Conservation (phyloP, 2,329 filamentous ascomycete species). For the Fusarium buxicola region DNA sequence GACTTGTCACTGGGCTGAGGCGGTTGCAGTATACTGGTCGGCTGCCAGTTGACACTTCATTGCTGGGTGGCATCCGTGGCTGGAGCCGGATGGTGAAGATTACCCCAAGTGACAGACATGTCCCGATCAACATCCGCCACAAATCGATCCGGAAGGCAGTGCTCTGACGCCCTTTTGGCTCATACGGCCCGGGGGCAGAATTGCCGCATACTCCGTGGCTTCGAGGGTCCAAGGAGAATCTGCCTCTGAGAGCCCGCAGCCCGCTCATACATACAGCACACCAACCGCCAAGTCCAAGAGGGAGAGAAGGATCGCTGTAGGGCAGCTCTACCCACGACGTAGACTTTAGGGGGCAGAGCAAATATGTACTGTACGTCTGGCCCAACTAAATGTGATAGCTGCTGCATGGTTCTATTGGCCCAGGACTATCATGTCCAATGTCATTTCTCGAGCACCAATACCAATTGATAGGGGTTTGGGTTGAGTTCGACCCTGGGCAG, state of each 20-base stretch:
- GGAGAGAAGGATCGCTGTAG: neutral
- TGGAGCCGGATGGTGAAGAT: neutral
- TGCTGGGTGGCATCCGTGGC: neutral
- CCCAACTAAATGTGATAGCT: conserved; percentile 13
- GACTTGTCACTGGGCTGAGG: neutral
- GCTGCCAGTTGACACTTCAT: neutral
- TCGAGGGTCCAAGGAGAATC: neutral
- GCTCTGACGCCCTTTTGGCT: no score
- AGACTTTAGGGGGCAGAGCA: neutral
- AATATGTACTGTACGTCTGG: conserved; percentile 1
- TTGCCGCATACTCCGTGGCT: neutral
- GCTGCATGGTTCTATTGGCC: conserved; percentile 28
- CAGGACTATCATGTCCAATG: conserved; percentile 13
- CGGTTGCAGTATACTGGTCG: neutral
- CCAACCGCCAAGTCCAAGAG: neutral
- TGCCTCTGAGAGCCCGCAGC: neutral
- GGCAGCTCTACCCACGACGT: conserved; percentile 9
- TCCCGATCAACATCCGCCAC: neutral
- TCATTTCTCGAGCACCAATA: conserved; percentile 32
- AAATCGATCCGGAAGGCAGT: neutral
- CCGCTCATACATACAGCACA: neutral
- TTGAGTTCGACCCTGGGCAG: conserved; percentile 21
- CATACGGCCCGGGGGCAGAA: neutral
- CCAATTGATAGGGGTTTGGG: conserved; percentile 22
- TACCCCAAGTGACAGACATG: neutral